Evolutionary conservation across 257 asterid species (phyloP).

Genomic region (Mitragyna speciosa): DNA sequence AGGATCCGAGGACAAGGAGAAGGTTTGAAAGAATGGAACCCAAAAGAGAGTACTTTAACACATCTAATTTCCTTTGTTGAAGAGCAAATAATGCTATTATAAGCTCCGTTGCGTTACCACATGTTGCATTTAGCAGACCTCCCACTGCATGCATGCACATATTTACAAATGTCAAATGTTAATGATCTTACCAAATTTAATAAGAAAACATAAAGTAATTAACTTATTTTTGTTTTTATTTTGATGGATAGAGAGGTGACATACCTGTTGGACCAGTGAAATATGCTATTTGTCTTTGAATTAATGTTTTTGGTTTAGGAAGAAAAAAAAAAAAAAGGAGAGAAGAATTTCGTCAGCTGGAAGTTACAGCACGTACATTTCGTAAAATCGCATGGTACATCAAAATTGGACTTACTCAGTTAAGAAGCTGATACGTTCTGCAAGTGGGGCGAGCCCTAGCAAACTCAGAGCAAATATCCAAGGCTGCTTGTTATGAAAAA

Average conservation of each 20-base stretch:
- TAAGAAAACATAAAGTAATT: not conserved
- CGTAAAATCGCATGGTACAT: not conserved
- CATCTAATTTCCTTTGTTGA: constrained; percentile 34
- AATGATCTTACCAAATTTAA: not conserved
- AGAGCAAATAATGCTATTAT: constrained; percentile 47
- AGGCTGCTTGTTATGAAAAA: constrained; percentile 21
- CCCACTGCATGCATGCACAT: constrained; percentile 38
- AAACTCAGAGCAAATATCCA: constrained; percentile 48
- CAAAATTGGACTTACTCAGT: constrained; percentile 37
- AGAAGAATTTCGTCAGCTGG: not conserved
- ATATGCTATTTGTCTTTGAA: constrained; percentile 42
- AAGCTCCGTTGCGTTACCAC: constrained; percentile 54
- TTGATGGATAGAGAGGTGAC: not conserved
- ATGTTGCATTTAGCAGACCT: constrained; percentile 49
- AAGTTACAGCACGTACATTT: not conserved
- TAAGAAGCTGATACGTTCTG: constrained; percentile 49
- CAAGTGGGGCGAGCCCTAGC: constrained; percentile 46
- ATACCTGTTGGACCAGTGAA: constrained; percentile 51
- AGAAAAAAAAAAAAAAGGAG: not conserved
- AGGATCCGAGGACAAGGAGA: constrained; percentile 47
- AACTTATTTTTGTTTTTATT: not conserved
- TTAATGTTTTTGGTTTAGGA: not conserved
- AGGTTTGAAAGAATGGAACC: constrained; percentile 50
- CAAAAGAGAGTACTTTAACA: constrained; percentile 44
- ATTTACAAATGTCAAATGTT: not conserved